Conservation (phyloP, 352 stramenopile species). For the Pythium brachiatum region DNA sequence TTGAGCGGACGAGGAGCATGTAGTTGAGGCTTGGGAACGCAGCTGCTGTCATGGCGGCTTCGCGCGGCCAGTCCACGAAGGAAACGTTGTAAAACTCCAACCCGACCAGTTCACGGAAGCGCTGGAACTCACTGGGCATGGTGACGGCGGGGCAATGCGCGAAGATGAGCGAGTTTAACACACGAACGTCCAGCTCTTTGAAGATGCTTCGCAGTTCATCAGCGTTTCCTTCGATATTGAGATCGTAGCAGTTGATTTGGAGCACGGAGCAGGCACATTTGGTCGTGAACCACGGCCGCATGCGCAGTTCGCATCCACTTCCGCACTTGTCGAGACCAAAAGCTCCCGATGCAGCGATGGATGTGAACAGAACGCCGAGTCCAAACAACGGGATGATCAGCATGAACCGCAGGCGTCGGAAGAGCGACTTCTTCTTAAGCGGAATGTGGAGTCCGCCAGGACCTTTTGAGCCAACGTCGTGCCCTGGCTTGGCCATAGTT, state of each 20-base stretch:
- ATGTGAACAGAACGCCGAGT: slow-evolving; percentile 31
- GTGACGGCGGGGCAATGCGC: slow-evolving; percentile 34
- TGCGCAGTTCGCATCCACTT: slow-evolving; percentile 38
- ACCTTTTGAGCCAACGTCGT: neutral
- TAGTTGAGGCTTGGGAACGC: slow-evolving; percentile 28
- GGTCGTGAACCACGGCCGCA: slow-evolving; percentile 41
- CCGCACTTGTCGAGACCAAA: slow-evolving; percentile 30
- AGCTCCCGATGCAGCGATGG: slow-evolving; percentile 30
- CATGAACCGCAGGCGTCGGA: neutral
- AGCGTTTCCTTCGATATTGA: slow-evolving; percentile 26
- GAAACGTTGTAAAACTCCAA: slow-evolving; percentile 51
- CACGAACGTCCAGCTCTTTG: slow-evolving; percentile 25
- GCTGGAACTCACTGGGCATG: slow-evolving; percentile 28
- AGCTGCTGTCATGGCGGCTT: slow-evolving; percentile 25
- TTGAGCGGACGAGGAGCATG: slow-evolving; percentile 34
- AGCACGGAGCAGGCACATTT: slow-evolving; percentile 45
- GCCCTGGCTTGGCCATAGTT: neutral
- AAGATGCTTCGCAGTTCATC: slow-evolving; percentile 26
- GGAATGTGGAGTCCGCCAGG: neutral
- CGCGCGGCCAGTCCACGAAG: slow-evolving; percentile 28
- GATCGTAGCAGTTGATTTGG: slow-evolving; percentile 41
- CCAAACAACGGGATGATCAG: slow-evolving; percentile 30
- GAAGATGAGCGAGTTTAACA: slow-evolving; percentile 46
- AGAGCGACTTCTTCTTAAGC: neutral
- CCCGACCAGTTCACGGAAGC: slow-evolving; percentile 31